A percentile compares a stretch with the other conserved stretches of the same genome.
Conservation (phyloP, 805 yeast species). For the Candida sonorensis region DNA sequence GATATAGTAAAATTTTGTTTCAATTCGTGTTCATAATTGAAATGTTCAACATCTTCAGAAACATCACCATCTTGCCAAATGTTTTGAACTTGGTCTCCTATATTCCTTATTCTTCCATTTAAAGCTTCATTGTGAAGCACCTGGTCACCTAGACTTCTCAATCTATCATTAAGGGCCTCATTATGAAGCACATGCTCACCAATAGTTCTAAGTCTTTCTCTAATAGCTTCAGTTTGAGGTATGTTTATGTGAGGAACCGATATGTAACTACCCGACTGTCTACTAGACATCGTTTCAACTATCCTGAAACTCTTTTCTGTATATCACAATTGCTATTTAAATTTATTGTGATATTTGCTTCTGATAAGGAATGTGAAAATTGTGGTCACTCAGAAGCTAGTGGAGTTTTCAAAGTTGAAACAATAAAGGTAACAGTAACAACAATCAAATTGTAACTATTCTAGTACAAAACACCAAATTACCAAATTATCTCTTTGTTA, state of each 20-base stretch:
- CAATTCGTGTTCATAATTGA: conserved; percentile 67
- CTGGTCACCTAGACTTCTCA: conserved; percentile 21
- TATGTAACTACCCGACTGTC: background rate
- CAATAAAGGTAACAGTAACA: too few species aligned
- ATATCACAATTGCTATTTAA: background rate
- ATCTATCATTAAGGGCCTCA: conserved; percentile 13
- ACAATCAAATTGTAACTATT: too few species aligned
- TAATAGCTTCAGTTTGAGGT: background rate
- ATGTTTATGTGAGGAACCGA: background rate
- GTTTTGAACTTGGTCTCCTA: conserved; percentile 25
- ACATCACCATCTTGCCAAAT: conserved; percentile 37
- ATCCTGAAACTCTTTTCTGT: background rate
- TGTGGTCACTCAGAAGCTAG: too few species aligned
- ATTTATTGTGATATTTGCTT: too few species aligned
- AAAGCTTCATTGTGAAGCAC: conserved; percentile 13
- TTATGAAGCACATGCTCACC: conserved; percentile 2
- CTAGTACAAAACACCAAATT: too few species aligned
- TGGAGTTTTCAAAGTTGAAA: too few species aligned
- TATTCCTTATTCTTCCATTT: conserved; percentile 16
- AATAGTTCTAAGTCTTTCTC: conserved; percentile 2
- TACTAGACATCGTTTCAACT: background rate
- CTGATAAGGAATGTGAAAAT: too few species aligned
- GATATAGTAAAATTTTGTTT: conserved; percentile 61
- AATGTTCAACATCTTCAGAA: conserved; percentile 57
- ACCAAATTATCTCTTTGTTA: too few species aligned